Base-by-base conservation (phyloP, 164 flowering plant genomes). In the Magnolia sinica region DNA sequence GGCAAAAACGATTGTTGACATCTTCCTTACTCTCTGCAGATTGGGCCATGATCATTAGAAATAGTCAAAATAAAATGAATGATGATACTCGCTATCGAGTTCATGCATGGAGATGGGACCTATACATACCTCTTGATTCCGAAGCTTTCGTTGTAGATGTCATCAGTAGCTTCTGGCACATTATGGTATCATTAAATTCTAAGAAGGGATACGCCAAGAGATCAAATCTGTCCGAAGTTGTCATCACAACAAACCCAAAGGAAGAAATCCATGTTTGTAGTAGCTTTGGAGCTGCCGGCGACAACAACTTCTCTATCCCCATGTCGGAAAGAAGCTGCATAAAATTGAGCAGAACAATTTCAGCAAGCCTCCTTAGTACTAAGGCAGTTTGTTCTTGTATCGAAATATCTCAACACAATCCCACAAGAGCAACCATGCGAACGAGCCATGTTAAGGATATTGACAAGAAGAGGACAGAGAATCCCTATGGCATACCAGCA, bases 161-260 rank as follows among this genome's bases (percentile, higher is more conserved):
- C 72, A 76, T 71, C 49, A 93, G 76, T 7, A 82, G 75, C 81
- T 92, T 96, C 70, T 90, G 96, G 87, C 99, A 96, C 95, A 91
- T 82, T 6, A 79, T 50, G 1, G 98, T 91, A 10, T 81, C 96
- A 76, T 76, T 89, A 79, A 96, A 94, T 80, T 88, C 87, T 76
- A 96, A 77, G 84, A 94, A 90, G 50, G 88, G 87, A 70, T 79
- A 87, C 68, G 76, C 82, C 74, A 88, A 74, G 78, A 87, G 82
- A 64, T 89, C 64, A 58, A 85, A 76, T 84, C 89, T 91, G 71
- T 96, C 94, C 1, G 83, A 78, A 18, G 79, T 73, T 7, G 83
- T 76, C 89, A 92, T 84, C 79, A 70, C 74, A 20, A 91, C 81
- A 77, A 91, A 96, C n/a, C 97, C 98, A 83, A 96, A 94, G 27